These are phyloP conservation scores for Mariannaea elegans DNA, from an alignment of 2,329 filamentous ascomycete species.

Conservation along the genomic window DNA sequence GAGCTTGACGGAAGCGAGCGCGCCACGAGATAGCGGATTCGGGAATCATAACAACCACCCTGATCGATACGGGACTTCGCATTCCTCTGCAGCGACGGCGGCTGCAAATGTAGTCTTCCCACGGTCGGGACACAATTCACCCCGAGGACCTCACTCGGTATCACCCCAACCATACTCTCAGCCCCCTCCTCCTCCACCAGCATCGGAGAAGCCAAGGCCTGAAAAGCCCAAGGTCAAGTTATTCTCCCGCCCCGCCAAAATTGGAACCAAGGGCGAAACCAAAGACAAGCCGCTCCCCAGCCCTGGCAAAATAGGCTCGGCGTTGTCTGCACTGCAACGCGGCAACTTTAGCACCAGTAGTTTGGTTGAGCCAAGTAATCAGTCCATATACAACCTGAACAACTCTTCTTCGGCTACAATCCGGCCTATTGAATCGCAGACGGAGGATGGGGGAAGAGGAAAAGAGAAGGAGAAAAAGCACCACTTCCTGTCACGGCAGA, in stretches of 20 bases:
- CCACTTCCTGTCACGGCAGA: conserved; percentile 81
- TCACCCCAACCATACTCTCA: conserved; percentile 49
- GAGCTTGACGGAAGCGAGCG: conserved; percentile 72
- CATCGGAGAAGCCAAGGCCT: conserved; percentile 68
- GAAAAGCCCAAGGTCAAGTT: conserved; percentile 84
- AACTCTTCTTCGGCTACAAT: conserved; percentile 83
- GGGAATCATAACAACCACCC: conserved; percentile 56
- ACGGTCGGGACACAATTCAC: conserved; percentile 65
- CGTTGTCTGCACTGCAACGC: conserved; percentile 71
- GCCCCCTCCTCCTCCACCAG: conserved; percentile 51
- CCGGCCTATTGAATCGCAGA: conserved; percentile 66
- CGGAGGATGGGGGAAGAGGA: conserved; percentile 53
- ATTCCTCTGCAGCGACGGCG: conserved; percentile 72
- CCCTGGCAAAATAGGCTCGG: conserved; percentile 75
- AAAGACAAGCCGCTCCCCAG: conserved; percentile 76
- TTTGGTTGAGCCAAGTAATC: conserved; percentile 67
- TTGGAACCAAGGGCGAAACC: conserved; percentile 73
- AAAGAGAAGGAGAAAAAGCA: conserved; percentile 82
- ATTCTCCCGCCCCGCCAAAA: conserved; percentile 81
- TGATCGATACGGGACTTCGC: conserved; percentile 63
- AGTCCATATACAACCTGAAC: conserved; percentile 76
- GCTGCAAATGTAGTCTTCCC: conserved; percentile 79
- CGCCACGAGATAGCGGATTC: conserved; percentile 65
- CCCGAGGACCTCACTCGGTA: conserved; percentile 48
- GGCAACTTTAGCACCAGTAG: conserved; percentile 77